Percentiles rank a stretch among this genome's conserved stretches.
These are phyloP conservation scores for Phytopythium ostracodes DNA, from an alignment of 352 stramenopile species.

Conservation along the genomic window DNA sequence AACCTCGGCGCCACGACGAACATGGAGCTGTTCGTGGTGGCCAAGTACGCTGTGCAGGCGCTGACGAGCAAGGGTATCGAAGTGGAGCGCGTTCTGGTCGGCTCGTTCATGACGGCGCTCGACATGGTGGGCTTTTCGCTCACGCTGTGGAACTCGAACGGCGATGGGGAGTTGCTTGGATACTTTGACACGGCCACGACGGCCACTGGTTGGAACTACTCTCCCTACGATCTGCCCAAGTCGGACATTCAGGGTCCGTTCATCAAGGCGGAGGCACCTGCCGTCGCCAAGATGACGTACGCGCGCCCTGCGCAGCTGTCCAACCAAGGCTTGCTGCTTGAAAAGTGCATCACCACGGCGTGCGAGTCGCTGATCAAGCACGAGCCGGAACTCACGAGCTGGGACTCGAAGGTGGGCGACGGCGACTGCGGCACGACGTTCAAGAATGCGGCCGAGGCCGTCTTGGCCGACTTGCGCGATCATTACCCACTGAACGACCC, in stretches of 20 bases:
- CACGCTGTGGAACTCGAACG: slow-evolving; percentile 80
- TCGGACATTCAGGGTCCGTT: slow-evolving; percentile 24
- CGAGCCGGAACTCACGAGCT: slow-evolving; percentile 91
- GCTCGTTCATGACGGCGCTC: slow-evolving; percentile 96
- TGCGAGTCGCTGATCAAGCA: slow-evolving; percentile 78
- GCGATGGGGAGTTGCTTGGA: slow-evolving; percentile 39
- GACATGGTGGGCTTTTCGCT: slow-evolving; percentile 96
- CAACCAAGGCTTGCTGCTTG: slow-evolving; percentile 29
- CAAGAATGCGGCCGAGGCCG: slow-evolving; percentile 86
- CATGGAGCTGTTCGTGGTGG: slow-evolving; percentile 96
- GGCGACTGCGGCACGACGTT: slow-evolving; percentile 97
- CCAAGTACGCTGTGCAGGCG: slow-evolving; percentile 68
- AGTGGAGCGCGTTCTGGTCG: slow-evolving; percentile 88
- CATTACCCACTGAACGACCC: slow-evolving; percentile 66
- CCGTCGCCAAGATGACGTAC: slow-evolving; percentile 23
- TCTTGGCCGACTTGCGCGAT: slow-evolving; percentile 60
- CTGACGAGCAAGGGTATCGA: slow-evolving; percentile 57
- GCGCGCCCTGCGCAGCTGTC: slow-evolving; percentile 41
- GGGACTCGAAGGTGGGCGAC: slow-evolving; percentile 96
- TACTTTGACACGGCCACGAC: slow-evolving; percentile 62
- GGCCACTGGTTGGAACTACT: slow-evolving; percentile 64
- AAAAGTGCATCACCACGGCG: slow-evolving; percentile 64
- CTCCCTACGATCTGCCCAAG: slow-evolving; percentile 33
- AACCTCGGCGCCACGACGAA: slow-evolving; percentile 93
- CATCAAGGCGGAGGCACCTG: slow-evolving; percentile 24